These are phyloP conservation scores for Chaetothyriales sp. DNA, from an alignment of 2,329 filamentous ascomycete species.

Conservation along the genomic window DNA sequence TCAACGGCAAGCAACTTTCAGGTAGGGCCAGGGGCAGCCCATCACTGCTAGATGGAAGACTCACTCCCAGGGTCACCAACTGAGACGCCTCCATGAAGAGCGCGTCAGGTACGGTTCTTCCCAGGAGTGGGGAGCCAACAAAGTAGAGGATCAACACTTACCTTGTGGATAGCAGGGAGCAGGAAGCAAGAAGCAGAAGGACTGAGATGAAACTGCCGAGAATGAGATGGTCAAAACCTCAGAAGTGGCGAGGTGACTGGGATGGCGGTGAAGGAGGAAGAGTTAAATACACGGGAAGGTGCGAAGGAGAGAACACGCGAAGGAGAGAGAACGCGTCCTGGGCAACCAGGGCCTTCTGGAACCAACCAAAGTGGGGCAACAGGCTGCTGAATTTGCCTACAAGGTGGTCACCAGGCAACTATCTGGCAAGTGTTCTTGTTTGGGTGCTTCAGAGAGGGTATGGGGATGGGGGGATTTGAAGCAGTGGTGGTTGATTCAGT, in stretches of 20 bases:
- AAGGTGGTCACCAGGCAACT: background rate
- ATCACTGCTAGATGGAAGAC: no score
- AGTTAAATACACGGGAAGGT: background rate
- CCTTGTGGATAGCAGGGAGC: background rate
- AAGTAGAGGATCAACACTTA: background rate
- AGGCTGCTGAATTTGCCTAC: background rate
- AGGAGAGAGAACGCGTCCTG: no score
- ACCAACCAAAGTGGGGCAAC: background rate
- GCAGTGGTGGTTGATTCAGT: no score
- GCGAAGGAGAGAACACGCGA: background rate
- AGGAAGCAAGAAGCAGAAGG: background rate
- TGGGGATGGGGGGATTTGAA: no score
- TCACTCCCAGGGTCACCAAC: no score
- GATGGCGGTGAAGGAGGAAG: background rate
- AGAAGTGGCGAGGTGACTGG: background rate
- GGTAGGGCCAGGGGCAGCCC: no score
- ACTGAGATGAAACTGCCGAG: background rate
- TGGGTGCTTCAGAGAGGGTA: no score
- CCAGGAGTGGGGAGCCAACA: background rate
- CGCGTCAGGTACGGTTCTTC: background rate
- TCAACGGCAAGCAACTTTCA: no score
- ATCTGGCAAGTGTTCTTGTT: no score
- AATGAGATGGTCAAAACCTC: background rate
- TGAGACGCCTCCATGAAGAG: background rate
- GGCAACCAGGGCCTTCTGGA: background rate